Base-by-base conservation (phyloP, 2,329 filamentous ascomycete species). In the Pyrenochaeta sp. region DNA sequence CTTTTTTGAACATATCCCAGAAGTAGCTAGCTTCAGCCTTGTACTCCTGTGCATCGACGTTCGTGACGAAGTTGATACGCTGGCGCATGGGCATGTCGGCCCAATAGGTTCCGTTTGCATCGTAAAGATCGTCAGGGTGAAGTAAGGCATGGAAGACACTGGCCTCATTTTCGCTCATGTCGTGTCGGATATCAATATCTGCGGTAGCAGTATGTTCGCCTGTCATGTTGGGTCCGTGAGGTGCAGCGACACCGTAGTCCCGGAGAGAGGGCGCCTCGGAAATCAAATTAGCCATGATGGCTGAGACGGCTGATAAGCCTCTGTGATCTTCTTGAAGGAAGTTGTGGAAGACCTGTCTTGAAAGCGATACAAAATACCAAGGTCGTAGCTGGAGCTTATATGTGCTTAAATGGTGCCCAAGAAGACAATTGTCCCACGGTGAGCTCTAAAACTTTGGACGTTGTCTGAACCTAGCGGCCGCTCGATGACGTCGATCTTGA, bases 111-210 rank as follows among this genome's bases (percentile, higher is more conserved):
- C 94, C 94, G 22, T 93, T 87, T 54, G 85, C 79, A 54, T 90
- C 91, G 80, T 94, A 97, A 63, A 88, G 90, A 80, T 98, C 94
- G 73, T 96, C 91, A 2, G 94, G 94, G 54, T 91, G 90, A 55
- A 96, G 90, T 56, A 97, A 82, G 66, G 90, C 87, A 70, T 90
- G 85, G 81, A 97, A 96, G 68, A 89, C 84, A 42, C 81, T 82
- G 61, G 82, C 81, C 74, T 91, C 88, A 57, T 83, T 80, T 36
- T 79, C 72, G 62, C 82, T 84, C 86, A 89, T 89, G 64, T 75
- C 74, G 28, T 59, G 75, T 66, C 66, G 73, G 64, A 75, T 71
- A 48, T 73, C 69, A 15, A 69, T 56, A 45, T 81, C 73, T 46
- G 72, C 70, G 12, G 80, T 81, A 8, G 79, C 80, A 40, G 78